Base-by-base conservation (phyloP, 2,329 filamentous ascomycete species). In the Neonectria sp. region DNA sequence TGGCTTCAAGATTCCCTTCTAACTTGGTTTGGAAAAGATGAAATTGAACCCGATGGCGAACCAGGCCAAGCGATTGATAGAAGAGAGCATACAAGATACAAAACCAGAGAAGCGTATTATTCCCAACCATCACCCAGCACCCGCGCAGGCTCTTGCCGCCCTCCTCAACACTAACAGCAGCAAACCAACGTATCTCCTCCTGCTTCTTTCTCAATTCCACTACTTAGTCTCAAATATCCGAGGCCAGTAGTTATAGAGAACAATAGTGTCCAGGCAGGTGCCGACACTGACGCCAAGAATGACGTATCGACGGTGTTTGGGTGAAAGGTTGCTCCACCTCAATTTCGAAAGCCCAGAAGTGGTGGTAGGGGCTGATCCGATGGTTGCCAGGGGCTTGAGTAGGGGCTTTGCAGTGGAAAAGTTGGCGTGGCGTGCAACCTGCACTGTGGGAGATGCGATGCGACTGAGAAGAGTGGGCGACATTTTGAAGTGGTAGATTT, bases 1-100 rank as follows among this genome's bases (percentile, higher is more conserved):
- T 37, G 79, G 79, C 4, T 79, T 81, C 59, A 79, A 79, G 68
- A 75, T 80, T 29, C 75, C 76, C 12, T 70, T 65, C 29, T 68
- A 59, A 24, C 35, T 25, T 46, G 4, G 35, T 15, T 37, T 37
- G 12, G 5, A 2, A 6, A 13, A 37, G 35, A 21, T 21, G 13
- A 37, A 6, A 6, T 17, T 13, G 1, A 31, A 37, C 4, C 15
- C 5, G 35, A 21, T 17, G 17, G 40, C 17, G 17, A n/a, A 5
- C 2, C 13, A 13, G 3, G 12, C 15, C 33, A 35, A n/a, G 12
- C 4, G 7, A 43, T 21, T n/a, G 8, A 43, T 21, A 21, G 6
- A 17, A 43, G 5, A 21, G 6, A 21, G 40, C 4, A 43, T 11
- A 7, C n/a, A n/a, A 43, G 35, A 43, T 43, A 21, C 40, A 43